Evolutionary conservation across 2,329 filamentous ascomycete species (phyloP).

Genomic region (Tolypocladium guangdongense): DNA sequence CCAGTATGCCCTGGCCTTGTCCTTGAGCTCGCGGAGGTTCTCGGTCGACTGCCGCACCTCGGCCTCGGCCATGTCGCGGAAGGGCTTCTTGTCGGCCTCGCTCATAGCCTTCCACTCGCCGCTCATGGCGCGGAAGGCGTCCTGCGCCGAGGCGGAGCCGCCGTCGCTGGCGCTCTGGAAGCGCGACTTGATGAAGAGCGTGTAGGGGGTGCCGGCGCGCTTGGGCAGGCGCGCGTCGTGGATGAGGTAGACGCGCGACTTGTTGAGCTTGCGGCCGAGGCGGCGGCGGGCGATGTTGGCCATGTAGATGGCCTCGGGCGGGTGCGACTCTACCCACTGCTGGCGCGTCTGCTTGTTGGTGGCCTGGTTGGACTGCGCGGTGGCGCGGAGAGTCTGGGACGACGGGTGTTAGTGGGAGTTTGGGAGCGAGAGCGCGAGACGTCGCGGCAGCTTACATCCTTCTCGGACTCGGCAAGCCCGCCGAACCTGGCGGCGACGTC

Average conservation of each 20-base stretch:
- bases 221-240: slow-evolving; percentile 38
- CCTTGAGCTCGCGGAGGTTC: slow-evolving; percentile 16
- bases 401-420: neutral
- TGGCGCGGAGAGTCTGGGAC: slow-evolving; percentile 19
- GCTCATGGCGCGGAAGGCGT: slow-evolving; percentile 13
- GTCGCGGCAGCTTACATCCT: slow-evolving; percentile 26
- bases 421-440: neutral
- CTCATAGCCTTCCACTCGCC: slow-evolving; percentile 33
- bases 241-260: slow-evolving; percentile 19
- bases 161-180: slow-evolving; percentile 18
- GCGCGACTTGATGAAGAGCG: slow-evolving; percentile 26
- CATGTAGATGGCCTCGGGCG: slow-evolving; percentile 25
- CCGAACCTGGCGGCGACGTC: slow-evolving; percentile 24
- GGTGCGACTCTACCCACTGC: slow-evolving; percentile 36
- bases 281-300: slow-evolving; percentile 37
- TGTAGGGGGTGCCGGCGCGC: slow-evolving; percentile 19
- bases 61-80: slow-evolving; percentile 17
- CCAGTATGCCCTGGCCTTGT: slow-evolving; percentile 12
- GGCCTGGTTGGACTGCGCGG: slow-evolving; percentile 26
- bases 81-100: slow-evolving; percentile 30
- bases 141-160: slow-evolving; percentile 2
- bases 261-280: slow-evolving; percentile 25
- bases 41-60: slow-evolving; percentile 5
- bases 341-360: slow-evolving; percentile 28
- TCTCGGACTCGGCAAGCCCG: slow-evolving; percentile 26